These are phyloP conservation scores for Dorcoceras hygrometricum DNA, from an alignment of 257 asterid species.

Conservation along the genomic window DNA sequence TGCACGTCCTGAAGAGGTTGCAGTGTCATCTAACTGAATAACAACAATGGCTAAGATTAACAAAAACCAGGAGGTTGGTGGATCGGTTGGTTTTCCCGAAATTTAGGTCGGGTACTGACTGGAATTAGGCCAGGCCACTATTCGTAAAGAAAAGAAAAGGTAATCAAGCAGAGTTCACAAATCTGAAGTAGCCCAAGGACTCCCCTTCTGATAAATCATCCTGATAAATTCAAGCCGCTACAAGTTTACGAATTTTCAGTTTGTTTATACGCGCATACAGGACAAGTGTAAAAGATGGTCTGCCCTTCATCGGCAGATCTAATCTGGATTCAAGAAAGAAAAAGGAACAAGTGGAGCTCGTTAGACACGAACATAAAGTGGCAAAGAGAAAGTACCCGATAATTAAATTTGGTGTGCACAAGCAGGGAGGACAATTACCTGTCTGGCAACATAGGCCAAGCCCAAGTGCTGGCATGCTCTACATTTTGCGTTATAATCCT, in stretches of 20 bases:
- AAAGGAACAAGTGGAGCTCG: background rate
- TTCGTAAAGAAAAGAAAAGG: too few species aligned
- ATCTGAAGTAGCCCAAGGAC: too few species aligned
- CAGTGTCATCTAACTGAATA: too few species aligned
- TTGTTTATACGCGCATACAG: constrained; percentile 66
- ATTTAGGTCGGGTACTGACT: too few species aligned
- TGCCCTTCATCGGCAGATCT: constrained; percentile 99
- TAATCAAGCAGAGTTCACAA: too few species aligned
- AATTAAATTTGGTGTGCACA: background rate
- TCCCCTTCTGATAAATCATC: too few species aligned
- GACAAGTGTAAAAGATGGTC: constrained; percentile 85
- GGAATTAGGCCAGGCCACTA: too few species aligned
- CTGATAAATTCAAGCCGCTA: too few species aligned
- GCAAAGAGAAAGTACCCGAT: background rate
- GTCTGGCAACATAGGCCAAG: constrained; percentile 78
- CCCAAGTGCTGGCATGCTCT: constrained; percentile 83
- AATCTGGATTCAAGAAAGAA: constrained; percentile 40
- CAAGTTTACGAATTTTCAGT: constrained; percentile 67
- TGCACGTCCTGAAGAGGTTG: too few species aligned
- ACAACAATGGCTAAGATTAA: too few species aligned
- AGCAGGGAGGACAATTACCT: constrained; percentile 36
- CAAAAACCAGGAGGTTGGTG: too few species aligned
- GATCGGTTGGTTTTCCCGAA: too few species aligned
- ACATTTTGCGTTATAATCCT: constrained; percentile 95
- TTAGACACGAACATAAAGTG: constrained; percentile 1